Conservation (phyloP, 345 rosid species). For the Physaria fendleri region DNA sequence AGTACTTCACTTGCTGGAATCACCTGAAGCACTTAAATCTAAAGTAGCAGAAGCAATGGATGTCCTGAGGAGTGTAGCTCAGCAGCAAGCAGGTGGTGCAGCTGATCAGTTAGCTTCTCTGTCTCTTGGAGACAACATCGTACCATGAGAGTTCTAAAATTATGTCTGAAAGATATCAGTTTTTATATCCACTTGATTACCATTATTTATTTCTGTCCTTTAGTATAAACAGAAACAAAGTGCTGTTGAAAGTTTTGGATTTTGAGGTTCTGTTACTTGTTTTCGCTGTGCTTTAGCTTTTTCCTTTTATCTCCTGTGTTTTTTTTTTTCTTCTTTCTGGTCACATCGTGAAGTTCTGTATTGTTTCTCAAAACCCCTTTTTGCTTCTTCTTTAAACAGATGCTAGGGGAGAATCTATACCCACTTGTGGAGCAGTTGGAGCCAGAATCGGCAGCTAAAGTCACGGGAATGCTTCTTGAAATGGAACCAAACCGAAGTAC, state of each 20-base stretch:
- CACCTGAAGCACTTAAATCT: neutral
- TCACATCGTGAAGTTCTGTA: constrained; percentile 23
- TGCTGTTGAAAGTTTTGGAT: constrained; percentile 25
- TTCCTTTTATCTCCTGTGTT: neutral
- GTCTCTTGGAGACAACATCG: constrained; percentile 48
- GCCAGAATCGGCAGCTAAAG: neutral
- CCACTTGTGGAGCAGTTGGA: neutral
- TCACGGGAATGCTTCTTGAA: neutral
- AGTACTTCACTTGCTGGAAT: neutral
- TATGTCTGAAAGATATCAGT: constrained; percentile 14
- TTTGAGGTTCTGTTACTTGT: constrained; percentile 14
- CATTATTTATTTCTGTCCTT: constrained; percentile 7
- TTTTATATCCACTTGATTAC: neutral
- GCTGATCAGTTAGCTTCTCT: constrained; percentile 53
- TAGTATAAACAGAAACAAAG: constrained; percentile 12
- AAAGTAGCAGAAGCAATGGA: neutral
- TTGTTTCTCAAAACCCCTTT: constrained; percentile 8
- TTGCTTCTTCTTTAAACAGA: neutral
- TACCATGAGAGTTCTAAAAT: constrained; percentile 34
- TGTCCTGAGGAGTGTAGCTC: constrained; percentile 21
- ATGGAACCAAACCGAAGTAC: neutral
- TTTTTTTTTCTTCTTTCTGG: constrained; percentile 13
- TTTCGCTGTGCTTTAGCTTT: constrained; percentile 4
- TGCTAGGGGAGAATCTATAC: neutral
- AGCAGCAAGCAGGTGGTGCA: neutral